phyloP scores from a whole-genome alignment of 495 filamentous ascomycete species.

The Lichenothelia convexa region DNA sequence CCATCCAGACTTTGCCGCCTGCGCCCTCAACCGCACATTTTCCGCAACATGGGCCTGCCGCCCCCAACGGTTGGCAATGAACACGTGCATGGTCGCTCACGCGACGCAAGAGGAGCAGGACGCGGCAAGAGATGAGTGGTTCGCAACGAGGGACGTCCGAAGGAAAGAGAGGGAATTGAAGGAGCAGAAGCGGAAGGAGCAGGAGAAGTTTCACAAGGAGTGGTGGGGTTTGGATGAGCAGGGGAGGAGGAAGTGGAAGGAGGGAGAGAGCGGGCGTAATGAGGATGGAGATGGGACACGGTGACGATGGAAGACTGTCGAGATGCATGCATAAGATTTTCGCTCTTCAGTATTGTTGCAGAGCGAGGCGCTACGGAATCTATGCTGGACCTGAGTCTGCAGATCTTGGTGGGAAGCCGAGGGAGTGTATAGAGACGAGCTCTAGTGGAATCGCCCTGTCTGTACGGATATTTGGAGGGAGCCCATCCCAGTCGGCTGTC shows the following conservation, averaged over 20 bases:
- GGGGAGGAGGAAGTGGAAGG: constrained; percentile 13
- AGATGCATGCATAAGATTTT: too few relatives aligned
- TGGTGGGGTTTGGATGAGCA: constrained; percentile 38
- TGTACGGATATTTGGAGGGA: too few relatives aligned
- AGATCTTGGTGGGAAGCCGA: too few relatives aligned
- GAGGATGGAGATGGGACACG: too few relatives aligned
- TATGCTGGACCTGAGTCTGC: too few relatives aligned
- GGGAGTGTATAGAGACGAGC: too few relatives aligned
- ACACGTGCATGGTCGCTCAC: constrained; percentile 73
- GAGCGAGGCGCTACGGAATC: too few relatives aligned
- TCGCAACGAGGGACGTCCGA: constrained; percentile 49
- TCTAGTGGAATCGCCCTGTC: too few relatives aligned
- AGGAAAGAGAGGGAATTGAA: constrained; percentile 42
- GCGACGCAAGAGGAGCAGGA: constrained; percentile 75
- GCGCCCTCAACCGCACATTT: constrained; percentile 69
- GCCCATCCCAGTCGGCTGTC: too few relatives aligned
- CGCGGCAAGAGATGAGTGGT: constrained; percentile 86
- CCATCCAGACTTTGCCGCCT: constrained; percentile 63
- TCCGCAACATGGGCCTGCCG: constrained; percentile 74
- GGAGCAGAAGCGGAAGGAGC: constrained; percentile 28
- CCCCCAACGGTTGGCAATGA: constrained; percentile 63
- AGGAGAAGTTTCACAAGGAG: constrained; percentile 24
- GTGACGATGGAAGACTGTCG: too few relatives aligned
- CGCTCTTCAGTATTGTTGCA: too few relatives aligned
- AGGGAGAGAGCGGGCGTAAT: constrained; percentile 8